Conservation (phyloP, 2,329 filamentous ascomycete genomes). For the Sclerotinia borealis region DNA sequence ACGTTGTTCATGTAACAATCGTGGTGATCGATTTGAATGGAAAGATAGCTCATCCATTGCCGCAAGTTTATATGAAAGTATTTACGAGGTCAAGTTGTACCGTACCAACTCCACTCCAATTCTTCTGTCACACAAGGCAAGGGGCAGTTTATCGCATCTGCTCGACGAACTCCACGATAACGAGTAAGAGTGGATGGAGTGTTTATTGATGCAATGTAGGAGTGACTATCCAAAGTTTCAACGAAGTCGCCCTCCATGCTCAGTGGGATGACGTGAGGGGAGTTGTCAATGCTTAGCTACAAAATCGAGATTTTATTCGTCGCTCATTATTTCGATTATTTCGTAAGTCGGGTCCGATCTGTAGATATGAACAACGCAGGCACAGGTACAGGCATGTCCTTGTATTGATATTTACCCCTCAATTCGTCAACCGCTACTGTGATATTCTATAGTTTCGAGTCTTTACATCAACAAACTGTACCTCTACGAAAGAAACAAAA, state of each 20-base stretch:
- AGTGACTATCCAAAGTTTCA: constrained; percentile 64
- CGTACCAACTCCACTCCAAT: constrained; percentile 25
- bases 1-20: constrained; percentile 36
- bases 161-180: constrained; percentile 34
- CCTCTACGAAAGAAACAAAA: neutral
- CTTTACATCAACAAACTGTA: too few relatives aligned
- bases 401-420: neutral
- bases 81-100: constrained; percentile 24
- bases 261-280: constrained; percentile 58
- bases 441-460: too few relatives aligned
- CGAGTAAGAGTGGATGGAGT: constrained; percentile 21
- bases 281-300: constrained; percentile 29
- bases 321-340: neutral
- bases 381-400: too few relatives aligned
- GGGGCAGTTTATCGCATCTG: constrained; percentile 44
- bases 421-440: neutral
- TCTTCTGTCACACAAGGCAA: constrained; percentile 41
- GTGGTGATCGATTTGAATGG: constrained; percentile 38
- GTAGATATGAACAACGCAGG: too few relatives aligned
- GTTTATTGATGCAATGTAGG: constrained; percentile 28
- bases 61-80: constrained; percentile 31
- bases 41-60: constrained; percentile 34
- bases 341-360: neutral
- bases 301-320: neutral
- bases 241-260: constrained; percentile 77